Conservation (phyloP, 2,329 filamentous ascomycete genomes). For the Phialocephala subalpina region DNA sequence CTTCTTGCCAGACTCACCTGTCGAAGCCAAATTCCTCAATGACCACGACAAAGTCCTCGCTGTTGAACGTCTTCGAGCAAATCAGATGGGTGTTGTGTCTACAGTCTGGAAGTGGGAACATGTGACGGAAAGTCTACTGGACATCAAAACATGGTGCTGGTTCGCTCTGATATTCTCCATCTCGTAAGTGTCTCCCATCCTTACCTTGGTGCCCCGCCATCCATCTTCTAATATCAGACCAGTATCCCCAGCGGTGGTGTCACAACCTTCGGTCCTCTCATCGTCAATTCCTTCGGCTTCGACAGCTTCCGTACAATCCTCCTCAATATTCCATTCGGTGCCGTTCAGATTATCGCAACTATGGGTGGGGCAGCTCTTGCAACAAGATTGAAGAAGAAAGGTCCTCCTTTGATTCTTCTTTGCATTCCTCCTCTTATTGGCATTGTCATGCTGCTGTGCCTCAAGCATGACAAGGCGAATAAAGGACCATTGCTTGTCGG, state of each 20-base stretch:
- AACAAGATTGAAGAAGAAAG: slow-evolving; percentile 62
- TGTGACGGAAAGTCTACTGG: slow-evolving; percentile 45
- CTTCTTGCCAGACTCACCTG: slow-evolving; percentile 36
- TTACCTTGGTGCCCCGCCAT: slow-evolving; percentile 44
- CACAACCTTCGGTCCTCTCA: slow-evolving; percentile 43
- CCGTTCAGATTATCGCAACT: slow-evolving; percentile 62
- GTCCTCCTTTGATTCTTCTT: slow-evolving; percentile 59
- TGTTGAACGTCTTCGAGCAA: slow-evolving; percentile 60
- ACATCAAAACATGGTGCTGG: slow-evolving; percentile 49
- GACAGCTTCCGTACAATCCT: slow-evolving; percentile 50
- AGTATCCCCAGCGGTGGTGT: slow-evolving; percentile 46
- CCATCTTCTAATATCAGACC: slow-evolving; percentile 57
- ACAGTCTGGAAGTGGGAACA: slow-evolving; percentile 61
- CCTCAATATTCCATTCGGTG: slow-evolving; percentile 52
- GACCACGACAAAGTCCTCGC: slow-evolving; percentile 60
- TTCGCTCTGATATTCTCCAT: slow-evolving; percentile 41
- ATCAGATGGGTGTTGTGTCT: slow-evolving; percentile 62
- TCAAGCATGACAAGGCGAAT: slow-evolving; percentile 54
- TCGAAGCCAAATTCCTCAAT: slow-evolving; percentile 53
- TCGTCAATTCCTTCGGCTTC: slow-evolving; percentile 52
- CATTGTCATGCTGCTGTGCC: slow-evolving; percentile 59
- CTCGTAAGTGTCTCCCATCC: slow-evolving; percentile 49
- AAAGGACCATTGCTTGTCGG: slow-evolving; percentile 61
- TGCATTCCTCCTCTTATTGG: slow-evolving; percentile 65
- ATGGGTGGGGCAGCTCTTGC: slow-evolving; percentile 64